Conservation (phyloP, 2,329 filamentous ascomycete species). For the Xylaria sp. region DNA sequence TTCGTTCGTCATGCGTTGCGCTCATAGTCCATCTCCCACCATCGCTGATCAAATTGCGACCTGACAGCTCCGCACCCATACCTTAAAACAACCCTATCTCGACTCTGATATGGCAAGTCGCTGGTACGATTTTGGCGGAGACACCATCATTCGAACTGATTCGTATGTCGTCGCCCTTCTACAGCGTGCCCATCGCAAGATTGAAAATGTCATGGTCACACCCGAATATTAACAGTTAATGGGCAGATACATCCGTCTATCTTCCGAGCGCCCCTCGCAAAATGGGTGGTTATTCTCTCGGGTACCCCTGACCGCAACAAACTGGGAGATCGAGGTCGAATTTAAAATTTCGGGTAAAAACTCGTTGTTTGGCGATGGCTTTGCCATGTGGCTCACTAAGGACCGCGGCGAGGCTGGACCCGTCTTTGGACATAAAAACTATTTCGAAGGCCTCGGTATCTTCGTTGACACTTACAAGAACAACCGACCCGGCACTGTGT, state of each 20-base stretch:
- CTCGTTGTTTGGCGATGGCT: conserved; percentile 92
- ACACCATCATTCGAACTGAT: conserved; percentile 83
- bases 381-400: conserved; percentile 98
- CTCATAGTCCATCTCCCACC: background rate
- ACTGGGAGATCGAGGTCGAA: conserved; percentile 98
- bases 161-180: conserved; percentile 61
- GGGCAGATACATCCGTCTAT: conserved; percentile 87
- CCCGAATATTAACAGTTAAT: conserved; percentile 42
- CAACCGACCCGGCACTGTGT: conserved; percentile 93
- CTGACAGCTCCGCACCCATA: conserved; percentile 83
- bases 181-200: conserved; percentile 5
- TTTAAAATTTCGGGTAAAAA: conserved; percentile 93
- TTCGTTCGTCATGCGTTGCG: conserved; percentile 61
- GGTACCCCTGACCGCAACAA: conserved; percentile 94
- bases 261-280: conserved; percentile 89
- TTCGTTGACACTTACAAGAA: conserved; percentile 99
- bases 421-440: conserved; percentile 89
- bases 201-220: background rate
- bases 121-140: conserved; percentile 99
- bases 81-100: conserved; percentile 89
- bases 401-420: conserved; percentile 82
- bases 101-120: conserved; percentile 98
- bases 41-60: conserved; percentile 40
- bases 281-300: conserved; percentile 93
- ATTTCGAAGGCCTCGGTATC: conserved; percentile 92